These are phyloP conservation scores for Leccinum ochraceum DNA, from an alignment of 768 basidiomycete genomes.

Conservation along the genomic window DNA sequence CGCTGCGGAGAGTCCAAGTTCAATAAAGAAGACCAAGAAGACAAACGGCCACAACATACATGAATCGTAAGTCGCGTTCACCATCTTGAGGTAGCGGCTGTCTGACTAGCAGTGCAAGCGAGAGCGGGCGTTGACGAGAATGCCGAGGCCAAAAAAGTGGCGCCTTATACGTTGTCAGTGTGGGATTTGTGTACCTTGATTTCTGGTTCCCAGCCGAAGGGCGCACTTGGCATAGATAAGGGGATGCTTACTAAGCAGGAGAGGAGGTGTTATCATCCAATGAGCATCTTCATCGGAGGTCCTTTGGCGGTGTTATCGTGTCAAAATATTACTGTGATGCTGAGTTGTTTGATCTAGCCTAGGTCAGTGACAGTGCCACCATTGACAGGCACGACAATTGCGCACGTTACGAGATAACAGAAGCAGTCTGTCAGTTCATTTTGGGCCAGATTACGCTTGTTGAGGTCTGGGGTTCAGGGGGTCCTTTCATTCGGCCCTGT, in stretches of 20 bases:
- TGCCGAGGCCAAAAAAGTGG: not conserved
- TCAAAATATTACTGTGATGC: constrained; percentile 3
- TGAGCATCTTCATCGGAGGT: constrained; percentile 1
- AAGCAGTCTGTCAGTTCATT: constrained; percentile 6
- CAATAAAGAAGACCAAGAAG: not conserved
- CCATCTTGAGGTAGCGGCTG: constrained; percentile 31
- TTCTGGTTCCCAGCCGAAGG: constrained; percentile 3
- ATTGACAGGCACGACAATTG: constrained; percentile 13
- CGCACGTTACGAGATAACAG: constrained; percentile 17
- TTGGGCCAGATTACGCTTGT: not conserved
- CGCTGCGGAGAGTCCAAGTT: constrained; percentile 29
- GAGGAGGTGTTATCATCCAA: constrained; percentile 26
- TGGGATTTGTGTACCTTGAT: constrained; percentile 21
- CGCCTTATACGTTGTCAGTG: constrained; percentile 20
- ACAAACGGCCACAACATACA: constrained; percentile 28
- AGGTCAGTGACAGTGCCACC: not conserved
- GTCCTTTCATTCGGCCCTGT: not conserved
- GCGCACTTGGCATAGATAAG: constrained; percentile 23
- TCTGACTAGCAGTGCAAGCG: not conserved
- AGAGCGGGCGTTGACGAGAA: constrained; percentile 7
- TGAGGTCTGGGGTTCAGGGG: not conserved
- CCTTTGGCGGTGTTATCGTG: constrained; percentile 17
- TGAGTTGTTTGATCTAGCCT: not conserved
- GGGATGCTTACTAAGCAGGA: constrained; percentile 19
- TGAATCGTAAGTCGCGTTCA: constrained; percentile 45